Evolutionary conservation across 306 rosid genomes (phyloP), one percentile per base, ranked within the genome.

Genomic region (Erythrophleum fordii): DNA sequence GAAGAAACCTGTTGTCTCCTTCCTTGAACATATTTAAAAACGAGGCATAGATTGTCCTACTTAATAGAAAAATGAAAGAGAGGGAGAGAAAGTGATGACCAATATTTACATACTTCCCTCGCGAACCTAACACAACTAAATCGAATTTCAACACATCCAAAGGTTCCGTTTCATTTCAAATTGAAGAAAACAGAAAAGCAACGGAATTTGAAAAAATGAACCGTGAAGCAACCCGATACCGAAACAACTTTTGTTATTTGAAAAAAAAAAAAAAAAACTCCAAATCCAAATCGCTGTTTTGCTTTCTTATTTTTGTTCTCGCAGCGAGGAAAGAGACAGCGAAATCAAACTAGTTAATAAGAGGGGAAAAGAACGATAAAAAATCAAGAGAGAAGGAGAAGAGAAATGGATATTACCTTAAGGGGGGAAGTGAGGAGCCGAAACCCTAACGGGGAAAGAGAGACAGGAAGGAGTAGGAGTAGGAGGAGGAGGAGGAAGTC

Each of bases 21-120:
- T 64, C 69, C 51, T 25, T 70, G 62, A 3, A 77, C 82, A 65
- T 11, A 61, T 44, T 26, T n/a, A 10, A 64, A 67, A 56, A n/a
- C 48, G 18, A 14, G 31, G 44, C 48, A 71, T 14, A 20, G 28
- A 39, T 18, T 41, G 51, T 8, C 20, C n/a, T 3, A 35, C 45
- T 34, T 13, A 18, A 23, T 25, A 59, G 14, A 73, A 41, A 5
- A 70, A 67, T 4, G 6, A 64, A 34, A 11, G n/a, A 45, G 22
- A 16, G 1, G 2, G 20, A 44, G n/a, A 14, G 3, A 6, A 10
- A 20, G 17, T 8, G 39, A 56, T 20, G 39, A 42, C 12, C 11
- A 39, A 74, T 11, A 85, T 46, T 66, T n/a, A 51, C 81, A 78
- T 6, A 60, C 18, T 67, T 73, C 16, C 5, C 29, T 4, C 4